phyloP scores from a whole-genome alignment of 1,284 basidiomycete species.

The Tylopilus orsonianus region DNA sequence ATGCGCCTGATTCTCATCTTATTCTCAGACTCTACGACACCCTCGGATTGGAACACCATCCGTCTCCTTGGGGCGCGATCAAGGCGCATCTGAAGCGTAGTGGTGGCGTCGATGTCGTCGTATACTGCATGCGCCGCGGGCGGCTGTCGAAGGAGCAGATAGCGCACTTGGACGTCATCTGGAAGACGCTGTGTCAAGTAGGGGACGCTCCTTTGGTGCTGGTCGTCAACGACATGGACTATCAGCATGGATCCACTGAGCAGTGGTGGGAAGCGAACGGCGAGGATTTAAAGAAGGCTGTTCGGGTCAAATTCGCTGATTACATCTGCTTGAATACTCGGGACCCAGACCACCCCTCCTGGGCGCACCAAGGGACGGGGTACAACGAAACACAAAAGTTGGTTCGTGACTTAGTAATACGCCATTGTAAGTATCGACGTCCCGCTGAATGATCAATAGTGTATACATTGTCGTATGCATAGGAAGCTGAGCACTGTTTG shows the following conservation, averaged over 20 bases:
- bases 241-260: constrained; percentile 23
- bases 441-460: constrained; percentile 10
- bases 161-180: constrained; percentile 18
- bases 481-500: neutral
- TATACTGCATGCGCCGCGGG: constrained; percentile 31
- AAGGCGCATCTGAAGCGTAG: constrained; percentile 12
- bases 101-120: constrained; percentile 18
- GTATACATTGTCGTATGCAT: neutral
- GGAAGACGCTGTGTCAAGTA: constrained; percentile 19
- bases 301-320: constrained; percentile 21
- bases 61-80: constrained; percentile 21
- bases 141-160: constrained; percentile 23
- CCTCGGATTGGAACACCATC: constrained; percentile 22
- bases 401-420: constrained; percentile 21
- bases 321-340: constrained; percentile 26
- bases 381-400: constrained; percentile 23
- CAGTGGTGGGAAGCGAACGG: constrained; percentile 33
- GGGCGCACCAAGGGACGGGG: constrained; percentile 14
- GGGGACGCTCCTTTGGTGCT: constrained; percentile 24
- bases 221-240: constrained; percentile 26
- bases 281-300: constrained; percentile 7
- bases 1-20: neutral
- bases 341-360: constrained; percentile 22
- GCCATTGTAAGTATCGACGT: constrained; percentile 12
- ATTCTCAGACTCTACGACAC: constrained; percentile 25